These are phyloP conservation scores for Marasmius oreades DNA, from an alignment of 1,284 basidiomycete species.

Conservation along the genomic window DNA sequence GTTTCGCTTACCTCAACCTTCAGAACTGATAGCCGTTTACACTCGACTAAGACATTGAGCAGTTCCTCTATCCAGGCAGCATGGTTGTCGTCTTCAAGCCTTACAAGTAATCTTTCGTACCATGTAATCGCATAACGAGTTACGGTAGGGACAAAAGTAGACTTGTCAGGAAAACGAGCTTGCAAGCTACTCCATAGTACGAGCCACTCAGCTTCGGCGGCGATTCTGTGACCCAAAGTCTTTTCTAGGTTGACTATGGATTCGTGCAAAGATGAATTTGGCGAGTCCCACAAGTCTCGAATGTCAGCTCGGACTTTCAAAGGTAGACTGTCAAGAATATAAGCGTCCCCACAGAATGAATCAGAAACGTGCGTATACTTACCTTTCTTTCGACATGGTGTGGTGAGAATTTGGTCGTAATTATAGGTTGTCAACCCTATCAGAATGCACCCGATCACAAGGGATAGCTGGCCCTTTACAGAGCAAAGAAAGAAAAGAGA, in stretches of 20 bases:
- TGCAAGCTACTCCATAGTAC: constrained; percentile 27
- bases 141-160: constrained; percentile 30
- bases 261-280: constrained; percentile 25
- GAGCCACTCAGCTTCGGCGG: constrained; percentile 27
- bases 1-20: constrained; percentile 27
- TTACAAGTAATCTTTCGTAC: constrained; percentile 29
- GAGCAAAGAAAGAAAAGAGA: too few relatives aligned
- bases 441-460: too few relatives aligned
- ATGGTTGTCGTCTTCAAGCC: constrained; percentile 28
- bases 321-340: constrained; percentile 22
- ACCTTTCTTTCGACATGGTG: not conserved
- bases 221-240: constrained; percentile 26
- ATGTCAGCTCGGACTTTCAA: constrained; percentile 33
- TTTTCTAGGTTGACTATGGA: constrained; percentile 22
- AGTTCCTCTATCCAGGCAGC: constrained; percentile 33
- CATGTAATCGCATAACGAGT: constrained; percentile 28
- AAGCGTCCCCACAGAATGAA: too few relatives aligned
- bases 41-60: constrained; percentile 22
- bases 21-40: constrained; percentile 18
- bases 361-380: too few relatives aligned
- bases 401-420: too few relatives aligned
- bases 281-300: constrained; percentile 33
- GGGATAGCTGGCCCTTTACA: too few relatives aligned
- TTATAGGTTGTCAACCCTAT: too few relatives aligned
- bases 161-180: constrained; percentile 27